These are phyloP conservation scores for Eucalyptus brandiana DNA, from an alignment of 345 rosid genomes.

Conservation along the genomic window DNA sequence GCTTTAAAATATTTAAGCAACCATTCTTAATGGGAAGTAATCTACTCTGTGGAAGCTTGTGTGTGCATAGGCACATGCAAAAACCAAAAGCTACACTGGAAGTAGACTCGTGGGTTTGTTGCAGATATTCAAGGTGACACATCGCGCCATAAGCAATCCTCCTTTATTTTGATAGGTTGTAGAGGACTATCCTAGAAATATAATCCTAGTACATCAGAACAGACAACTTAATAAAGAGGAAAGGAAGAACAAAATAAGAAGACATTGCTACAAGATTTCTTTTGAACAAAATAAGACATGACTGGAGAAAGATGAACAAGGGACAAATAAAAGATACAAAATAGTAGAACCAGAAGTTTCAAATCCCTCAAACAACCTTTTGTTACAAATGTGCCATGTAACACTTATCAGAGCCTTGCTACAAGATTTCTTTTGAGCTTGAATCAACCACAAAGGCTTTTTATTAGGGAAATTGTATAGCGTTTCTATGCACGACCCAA, in stretches of 20 bases:
- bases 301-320: not conserved
- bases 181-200: not conserved
- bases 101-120: not conserved
- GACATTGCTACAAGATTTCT: not conserved
- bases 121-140: not conserved
- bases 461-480: not conserved
- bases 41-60: not conserved
- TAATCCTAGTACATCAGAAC: not conserved
- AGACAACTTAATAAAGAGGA: not conserved
- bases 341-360: not conserved
- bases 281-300: not conserved
- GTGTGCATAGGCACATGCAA: not conserved
- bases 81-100: not conserved
- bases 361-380: not conserved
- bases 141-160: not conserved
- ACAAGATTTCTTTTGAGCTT: not conserved
- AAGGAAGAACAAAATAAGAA: not conserved
- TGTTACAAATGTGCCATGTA: not conserved
- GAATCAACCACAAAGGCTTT: not conserved
- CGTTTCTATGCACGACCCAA: not conserved
- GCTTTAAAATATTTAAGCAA: not conserved
- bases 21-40: not conserved
- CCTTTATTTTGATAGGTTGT: not conserved
- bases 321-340: not conserved
- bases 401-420: not conserved